Evolutionary conservation across 75 land plant genomes (phyloP).

Genomic region (Sequoiadendron giganteum): DNA sequence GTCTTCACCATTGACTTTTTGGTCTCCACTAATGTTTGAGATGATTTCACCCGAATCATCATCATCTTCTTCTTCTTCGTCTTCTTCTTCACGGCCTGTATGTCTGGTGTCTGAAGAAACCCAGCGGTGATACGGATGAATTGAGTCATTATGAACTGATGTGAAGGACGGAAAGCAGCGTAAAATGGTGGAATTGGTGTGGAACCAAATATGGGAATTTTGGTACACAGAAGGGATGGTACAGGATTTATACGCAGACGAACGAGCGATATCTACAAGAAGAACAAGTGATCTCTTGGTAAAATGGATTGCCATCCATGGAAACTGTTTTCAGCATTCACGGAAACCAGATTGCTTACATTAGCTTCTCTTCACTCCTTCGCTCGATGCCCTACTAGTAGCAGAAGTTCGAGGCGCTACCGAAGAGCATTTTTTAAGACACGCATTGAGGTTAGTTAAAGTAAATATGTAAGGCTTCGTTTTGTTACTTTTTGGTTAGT

Average conservation of each 20-base stretch:
- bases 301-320: slow-evolving; percentile 9
- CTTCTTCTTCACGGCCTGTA: not conserved
- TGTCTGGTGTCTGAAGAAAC: slow-evolving; percentile 13
- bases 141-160: not conserved
- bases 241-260: not conserved
- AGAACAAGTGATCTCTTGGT: not conserved
- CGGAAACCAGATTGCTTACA: not conserved
- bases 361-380: not conserved
- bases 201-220: not conserved
- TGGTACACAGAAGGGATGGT: not conserved
- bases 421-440: too few relatives aligned
- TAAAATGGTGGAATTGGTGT: not conserved
- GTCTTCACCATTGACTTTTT: not conserved
- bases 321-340: not conserved
- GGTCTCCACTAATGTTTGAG: not conserved
- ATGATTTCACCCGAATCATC: not conserved
- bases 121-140: not conserved
- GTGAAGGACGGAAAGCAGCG: not conserved
- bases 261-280: not conserved
- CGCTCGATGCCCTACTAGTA: too few relatives aligned
- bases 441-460: too few relatives aligned
- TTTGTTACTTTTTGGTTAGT: too few relatives aligned
- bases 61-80: not conserved
- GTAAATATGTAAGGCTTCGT: too few relatives aligned
- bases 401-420: too few relatives aligned